A percentile compares a stretch with the other conserved stretches of the same genome.
Evolutionary conservation across 2,329 filamentous ascomycete genomes (phyloP).

Genomic region (Colletotrichum melonis): DNA sequence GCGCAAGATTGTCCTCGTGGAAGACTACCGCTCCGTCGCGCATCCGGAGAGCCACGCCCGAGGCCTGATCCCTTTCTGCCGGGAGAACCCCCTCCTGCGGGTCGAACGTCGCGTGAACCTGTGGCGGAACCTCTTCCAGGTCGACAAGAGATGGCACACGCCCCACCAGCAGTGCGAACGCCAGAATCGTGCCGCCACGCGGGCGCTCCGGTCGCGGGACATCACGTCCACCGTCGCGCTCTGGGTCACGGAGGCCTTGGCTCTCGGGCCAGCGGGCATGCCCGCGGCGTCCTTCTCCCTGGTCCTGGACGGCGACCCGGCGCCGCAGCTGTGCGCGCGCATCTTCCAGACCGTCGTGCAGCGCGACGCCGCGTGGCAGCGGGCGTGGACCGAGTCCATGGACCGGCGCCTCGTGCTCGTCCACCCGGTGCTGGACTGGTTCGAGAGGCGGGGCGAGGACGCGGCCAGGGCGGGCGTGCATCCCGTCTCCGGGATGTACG

Average conservation of each 20-base stretch:
- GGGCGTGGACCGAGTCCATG: too few species aligned
- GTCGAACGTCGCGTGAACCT: conserved; percentile 13
- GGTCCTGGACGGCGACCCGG: neutral
- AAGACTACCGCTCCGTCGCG: neutral
- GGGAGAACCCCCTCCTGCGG: neutral
- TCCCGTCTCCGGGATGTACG: too few species aligned
- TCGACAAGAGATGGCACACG: neutral
- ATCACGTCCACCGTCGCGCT: neutral
- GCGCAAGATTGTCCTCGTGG: neutral
- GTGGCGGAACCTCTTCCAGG: neutral
- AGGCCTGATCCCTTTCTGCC: conserved; percentile 16
- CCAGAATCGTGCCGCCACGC: too few species aligned
- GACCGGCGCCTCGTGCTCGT: too few species aligned
- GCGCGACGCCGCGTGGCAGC: neutral
- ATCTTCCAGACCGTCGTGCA: conserved; percentile 1
- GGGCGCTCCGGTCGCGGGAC: too few species aligned
- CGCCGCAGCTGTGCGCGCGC: neutral
- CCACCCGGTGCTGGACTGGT: too few species aligned
- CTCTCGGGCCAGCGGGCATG: conserved; percentile 10
- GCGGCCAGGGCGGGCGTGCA: too few species aligned
- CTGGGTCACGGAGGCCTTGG: conserved; percentile 1
- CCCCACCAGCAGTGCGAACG: too few species aligned
- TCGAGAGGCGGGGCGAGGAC: too few species aligned
- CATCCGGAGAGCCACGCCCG: conserved; percentile 2
- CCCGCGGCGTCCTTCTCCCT: neutral